phyloP scores from a whole-genome alignment of 768 basidiomycete genomes.

The Paxillus rubicundulus region DNA sequence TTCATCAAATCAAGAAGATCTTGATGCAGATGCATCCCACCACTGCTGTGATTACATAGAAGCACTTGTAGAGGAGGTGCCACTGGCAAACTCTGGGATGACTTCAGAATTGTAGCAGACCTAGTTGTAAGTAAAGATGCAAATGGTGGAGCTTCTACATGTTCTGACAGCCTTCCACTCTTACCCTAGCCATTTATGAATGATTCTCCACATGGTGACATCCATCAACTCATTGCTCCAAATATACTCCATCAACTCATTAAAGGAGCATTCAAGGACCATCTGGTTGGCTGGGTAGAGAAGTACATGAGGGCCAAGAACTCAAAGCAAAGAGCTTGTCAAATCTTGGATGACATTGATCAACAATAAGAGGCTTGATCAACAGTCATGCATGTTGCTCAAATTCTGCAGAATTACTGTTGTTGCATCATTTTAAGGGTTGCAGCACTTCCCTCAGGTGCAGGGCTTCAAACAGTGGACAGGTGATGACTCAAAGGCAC shows the following conservation, averaged over 20 bases:
- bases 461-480: constrained; percentile 37
- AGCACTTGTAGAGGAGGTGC: not conserved
- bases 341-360: constrained; percentile 32
- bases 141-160: no score
- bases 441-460: constrained; percentile 30
- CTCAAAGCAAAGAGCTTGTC: not conserved
- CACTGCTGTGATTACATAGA: not conserved
- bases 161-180: no score
- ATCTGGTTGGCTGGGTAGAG: no score
- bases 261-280: no score
- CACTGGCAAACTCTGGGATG: constrained; percentile 19
- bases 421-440: constrained; percentile 25
- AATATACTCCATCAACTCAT: no score
- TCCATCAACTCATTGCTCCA: no score
- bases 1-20: not conserved
- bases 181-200: no score
- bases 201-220: no score
- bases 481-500: constrained; percentile 36
- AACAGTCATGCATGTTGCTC: no score
- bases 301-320: not conserved
- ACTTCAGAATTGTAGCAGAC: constrained; percentile 23
- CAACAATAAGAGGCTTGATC: constrained; percentile 15
- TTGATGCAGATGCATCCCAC: not conserved
- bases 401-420: constrained; percentile 23
- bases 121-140: constrained; percentile 22